phyloP scores from a whole-genome alignment of 2,329 filamentous ascomycete species.

The Kalaharituber pfeilii region DNA sequence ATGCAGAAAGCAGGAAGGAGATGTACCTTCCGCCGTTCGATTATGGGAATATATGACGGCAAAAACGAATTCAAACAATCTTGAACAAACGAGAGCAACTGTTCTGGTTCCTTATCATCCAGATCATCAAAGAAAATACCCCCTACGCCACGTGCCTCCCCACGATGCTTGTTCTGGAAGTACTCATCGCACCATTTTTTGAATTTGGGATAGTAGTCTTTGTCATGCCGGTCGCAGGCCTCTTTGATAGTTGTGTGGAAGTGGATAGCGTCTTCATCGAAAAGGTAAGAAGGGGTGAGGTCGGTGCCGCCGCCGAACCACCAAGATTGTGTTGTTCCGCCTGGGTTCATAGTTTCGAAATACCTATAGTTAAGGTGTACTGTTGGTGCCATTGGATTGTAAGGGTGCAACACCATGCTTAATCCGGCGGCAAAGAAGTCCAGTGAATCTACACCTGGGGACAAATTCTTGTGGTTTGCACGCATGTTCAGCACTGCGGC shows the following conservation, averaged over 20 bases:
- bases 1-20: too few relatives aligned
- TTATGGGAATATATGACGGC: constrained; percentile 77
- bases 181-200: constrained; percentile 99
- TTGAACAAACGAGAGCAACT: constrained; percentile 75
- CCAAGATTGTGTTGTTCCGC: constrained; percentile 72
- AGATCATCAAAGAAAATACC: constrained; percentile 99
- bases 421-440: constrained; percentile 77
- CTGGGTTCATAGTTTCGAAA: constrained; percentile 82
- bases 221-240: constrained; percentile 83
- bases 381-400: constrained; percentile 91
- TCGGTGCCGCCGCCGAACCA: constrained; percentile 97
- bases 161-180: constrained; percentile 83
- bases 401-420: constrained; percentile 80
- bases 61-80: constrained; percentile 75
- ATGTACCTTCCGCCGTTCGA: constrained; percentile 71
- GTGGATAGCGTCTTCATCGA: constrained; percentile 91
- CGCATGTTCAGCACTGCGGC: constrained; percentile 85
- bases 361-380: too few relatives aligned
- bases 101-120: constrained; percentile 72
- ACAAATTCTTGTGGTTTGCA: constrained; percentile 81
- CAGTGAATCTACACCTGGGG: constrained; percentile 58
- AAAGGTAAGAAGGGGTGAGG: constrained; percentile 81
- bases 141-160: constrained; percentile 71
- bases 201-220: constrained; percentile 79
- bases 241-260: constrained; percentile 91